Evolutionary conservation across 2,329 filamentous ascomycete genomes (phyloP).

Genomic region (Akanthomyces lecanii): DNA sequence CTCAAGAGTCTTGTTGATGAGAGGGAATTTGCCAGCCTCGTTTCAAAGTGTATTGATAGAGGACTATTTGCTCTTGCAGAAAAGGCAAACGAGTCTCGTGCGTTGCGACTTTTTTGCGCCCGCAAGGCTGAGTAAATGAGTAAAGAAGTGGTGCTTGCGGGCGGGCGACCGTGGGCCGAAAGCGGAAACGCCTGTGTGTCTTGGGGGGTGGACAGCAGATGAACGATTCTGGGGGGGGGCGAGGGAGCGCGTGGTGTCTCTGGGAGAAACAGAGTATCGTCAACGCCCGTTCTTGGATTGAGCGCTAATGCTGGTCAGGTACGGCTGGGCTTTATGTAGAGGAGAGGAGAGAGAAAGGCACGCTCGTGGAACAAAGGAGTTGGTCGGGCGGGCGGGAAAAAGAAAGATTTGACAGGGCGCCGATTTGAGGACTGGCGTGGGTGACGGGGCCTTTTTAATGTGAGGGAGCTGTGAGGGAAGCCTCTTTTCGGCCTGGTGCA

Average conservation of each 20-base stretch:
- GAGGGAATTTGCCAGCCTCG: too few relatives aligned
- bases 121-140: slow-evolving; percentile 3
- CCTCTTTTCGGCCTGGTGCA: not conserved
- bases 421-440: not conserved
- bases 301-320: too few relatives aligned
- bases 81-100: too few relatives aligned
- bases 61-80: too few relatives aligned
- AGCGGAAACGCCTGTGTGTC: not conserved
- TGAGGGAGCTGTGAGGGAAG: not conserved
- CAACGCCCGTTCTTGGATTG: too few relatives aligned
- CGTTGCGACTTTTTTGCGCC: not conserved
- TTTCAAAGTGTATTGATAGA: too few relatives aligned
- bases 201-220: not conserved
- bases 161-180: not conserved
- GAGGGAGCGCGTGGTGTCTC: not conserved
- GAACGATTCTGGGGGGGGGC: not conserved
- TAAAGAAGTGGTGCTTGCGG: not conserved
- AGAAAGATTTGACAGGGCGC: not conserved
- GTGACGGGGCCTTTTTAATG: not conserved
- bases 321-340: too few relatives aligned
- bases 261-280: too few relatives aligned
- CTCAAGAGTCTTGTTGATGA: too few relatives aligned
- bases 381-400: not conserved
- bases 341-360: not conserved
- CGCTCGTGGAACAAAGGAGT: not conserved